Evolutionary conservation across 1,284 basidiomycete species (phyloP).

Genomic region (Leucoagaricus sp.): DNA sequence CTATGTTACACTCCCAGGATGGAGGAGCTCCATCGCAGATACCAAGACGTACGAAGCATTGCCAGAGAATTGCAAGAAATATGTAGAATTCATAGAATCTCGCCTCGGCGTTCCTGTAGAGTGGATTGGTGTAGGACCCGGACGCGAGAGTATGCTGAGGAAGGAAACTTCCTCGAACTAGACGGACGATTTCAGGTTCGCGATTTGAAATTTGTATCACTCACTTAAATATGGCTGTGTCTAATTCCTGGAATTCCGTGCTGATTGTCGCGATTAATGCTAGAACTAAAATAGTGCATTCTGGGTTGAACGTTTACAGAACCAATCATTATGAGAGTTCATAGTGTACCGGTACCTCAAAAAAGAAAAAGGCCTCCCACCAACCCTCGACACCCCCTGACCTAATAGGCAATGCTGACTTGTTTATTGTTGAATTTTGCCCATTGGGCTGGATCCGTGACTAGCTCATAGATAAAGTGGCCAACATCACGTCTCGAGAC

Average conservation of each 20-base stretch:
- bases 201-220: neutral
- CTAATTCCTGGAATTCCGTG: neutral
- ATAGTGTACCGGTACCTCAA: no score
- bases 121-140: constrained; percentile 93
- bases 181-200: neutral
- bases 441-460: constrained; percentile 45
- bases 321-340: no score
- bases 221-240: neutral
- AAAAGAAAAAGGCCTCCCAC: no score
- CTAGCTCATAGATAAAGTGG: constrained; percentile 60
- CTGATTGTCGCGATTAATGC: neutral
- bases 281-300: no score
- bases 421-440: constrained; percentile 48
- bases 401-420: constrained; percentile 7
- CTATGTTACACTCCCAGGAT: constrained; percentile 92
- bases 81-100: constrained; percentile 88
- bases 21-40: constrained; percentile 81
- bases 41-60: constrained; percentile 75
- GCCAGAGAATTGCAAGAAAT: constrained; percentile 85
- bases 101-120: constrained; percentile 81
- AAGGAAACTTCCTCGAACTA: constrained; percentile 17
- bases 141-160: constrained; percentile 77
- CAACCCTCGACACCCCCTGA: no score
- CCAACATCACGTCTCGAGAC: constrained; percentile 64
- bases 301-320: no score